Conservation (phyloP, 2,329 filamentous ascomycete species). For the Neonectria sp. region DNA sequence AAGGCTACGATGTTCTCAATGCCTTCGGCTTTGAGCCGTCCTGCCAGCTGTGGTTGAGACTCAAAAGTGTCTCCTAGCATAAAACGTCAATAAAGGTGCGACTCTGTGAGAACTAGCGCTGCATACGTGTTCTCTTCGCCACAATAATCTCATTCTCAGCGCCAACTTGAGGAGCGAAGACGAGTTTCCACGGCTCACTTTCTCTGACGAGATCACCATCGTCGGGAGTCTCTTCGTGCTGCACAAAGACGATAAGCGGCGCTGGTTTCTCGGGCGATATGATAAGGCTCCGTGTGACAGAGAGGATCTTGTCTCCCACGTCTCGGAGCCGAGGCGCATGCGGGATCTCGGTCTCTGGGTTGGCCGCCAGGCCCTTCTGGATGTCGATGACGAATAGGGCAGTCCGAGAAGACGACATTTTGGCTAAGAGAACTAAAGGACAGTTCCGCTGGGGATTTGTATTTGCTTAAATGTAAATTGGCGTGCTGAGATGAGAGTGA, state of each 20-base stretch:
- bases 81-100: not conserved
- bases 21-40: not conserved
- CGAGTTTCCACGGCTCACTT: not conserved
- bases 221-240: not conserved
- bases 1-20: conserved; percentile 23
- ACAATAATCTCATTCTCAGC: not conserved
- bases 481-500: too few relatives aligned
- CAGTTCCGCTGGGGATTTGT: too few relatives aligned
- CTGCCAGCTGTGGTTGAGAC: not conserved
- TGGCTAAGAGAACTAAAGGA: not conserved
- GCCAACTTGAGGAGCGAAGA: not conserved
- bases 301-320: not conserved
- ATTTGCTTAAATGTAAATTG: too few relatives aligned
- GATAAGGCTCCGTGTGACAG: not conserved
- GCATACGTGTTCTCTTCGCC: not conserved
- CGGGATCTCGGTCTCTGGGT: not conserved
- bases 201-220: not conserved
- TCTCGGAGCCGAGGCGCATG: not conserved
- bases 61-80: not conserved
- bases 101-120: not conserved
- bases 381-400: not conserved
- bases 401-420: not conserved
- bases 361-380: not conserved
- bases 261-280: not conserved
- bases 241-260: not conserved